Base-by-base conservation (phyloP, 2,329 filamentous ascomycete genomes). In the Diatrype stigma region DNA sequence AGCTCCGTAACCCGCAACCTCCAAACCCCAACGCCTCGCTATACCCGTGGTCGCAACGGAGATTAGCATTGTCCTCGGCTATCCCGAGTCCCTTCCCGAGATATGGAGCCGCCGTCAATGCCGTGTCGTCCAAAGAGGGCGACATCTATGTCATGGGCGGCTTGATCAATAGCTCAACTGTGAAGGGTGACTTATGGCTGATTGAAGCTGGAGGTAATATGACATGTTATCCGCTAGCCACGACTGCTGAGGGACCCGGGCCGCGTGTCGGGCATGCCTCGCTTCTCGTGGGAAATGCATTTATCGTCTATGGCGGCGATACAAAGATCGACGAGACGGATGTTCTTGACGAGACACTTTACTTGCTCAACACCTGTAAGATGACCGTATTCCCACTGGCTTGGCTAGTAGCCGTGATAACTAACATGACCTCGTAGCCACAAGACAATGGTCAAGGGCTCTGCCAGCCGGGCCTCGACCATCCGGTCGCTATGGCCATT, bases 141-240 rank as follows among this genome's bases (percentile, higher is more conserved):
- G 90, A 96, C 62, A 89, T 99, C 51, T 99, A 97, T 65, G 80
- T 99, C 65, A 97, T 99, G 92, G 94, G 94, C 56, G 94, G 94
- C 47, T 73, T 99, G 54, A 93, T 99, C 63, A 93, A 96, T 65
- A 93, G 93, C 59, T 89, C 91, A 35, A 96, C 90, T 2, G 94
- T 97, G 42, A 96, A 96, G 67, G 94, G 94, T 45, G 94, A 99
- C 72, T 72, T 99, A 45, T 99, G 95, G 95, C 88, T 97, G 85
- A 88, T 97, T 45, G 94, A 99, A 70, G 90, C 91, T 54, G 91
- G 87, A 48, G 87, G 86, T 8, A 92, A 83, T 67, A 84, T 97
- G 77, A 83, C 90, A 21, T 97, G 94, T 70, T 96, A 95, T 67
- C 93, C 92, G 22, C 84, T 99, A 50, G 84, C 88, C 11, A 96